Evolutionary conservation across 208 protist species (phyloP).

Genomic region (Balamuthia mandrillaris): DNA sequence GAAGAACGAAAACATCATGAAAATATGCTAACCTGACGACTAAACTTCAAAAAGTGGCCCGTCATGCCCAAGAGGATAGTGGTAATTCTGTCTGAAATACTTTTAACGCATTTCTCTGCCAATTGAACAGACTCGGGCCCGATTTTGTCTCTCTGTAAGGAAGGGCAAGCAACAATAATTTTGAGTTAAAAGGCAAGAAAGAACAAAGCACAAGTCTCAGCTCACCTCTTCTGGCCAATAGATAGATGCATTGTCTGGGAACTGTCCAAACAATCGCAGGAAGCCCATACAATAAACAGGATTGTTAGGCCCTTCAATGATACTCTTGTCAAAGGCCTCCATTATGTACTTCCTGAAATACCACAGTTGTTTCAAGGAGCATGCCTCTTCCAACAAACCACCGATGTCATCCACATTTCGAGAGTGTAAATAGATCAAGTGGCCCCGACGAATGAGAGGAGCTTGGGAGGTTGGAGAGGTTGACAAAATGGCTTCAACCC

Average conservation of each 20-base stretch:
- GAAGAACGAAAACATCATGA: background rate
- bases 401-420: conserved; percentile 26
- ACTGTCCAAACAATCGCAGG: conserved; percentile 6
- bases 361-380: conserved; percentile 3
- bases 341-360: background rate
- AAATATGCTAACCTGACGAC: background rate
- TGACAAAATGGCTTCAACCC: background rate
- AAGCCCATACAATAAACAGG: conserved; percentile 21
- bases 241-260: conserved; percentile 13
- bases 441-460: background rate
- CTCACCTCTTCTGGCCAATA: background rate
- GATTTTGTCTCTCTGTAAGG: background rate
- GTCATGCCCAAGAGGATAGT: conserved; percentile 7
- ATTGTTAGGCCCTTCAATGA: conserved; percentile 20
- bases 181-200: background rate
- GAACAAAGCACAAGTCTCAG: no score
- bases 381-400: background rate
- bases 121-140: background rate
- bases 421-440: background rate
- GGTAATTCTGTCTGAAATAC: background rate
- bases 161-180: background rate
- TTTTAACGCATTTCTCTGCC: conserved; percentile 9
- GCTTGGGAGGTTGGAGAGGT: background rate
- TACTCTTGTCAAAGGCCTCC: conserved; percentile 25
- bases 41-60: background rate